Percentiles rank a stretch among this genome's conserved stretches.
Conservation (phyloP, 2,329 filamentous ascomycete genomes). For the Blumeria hordei region DNA sequence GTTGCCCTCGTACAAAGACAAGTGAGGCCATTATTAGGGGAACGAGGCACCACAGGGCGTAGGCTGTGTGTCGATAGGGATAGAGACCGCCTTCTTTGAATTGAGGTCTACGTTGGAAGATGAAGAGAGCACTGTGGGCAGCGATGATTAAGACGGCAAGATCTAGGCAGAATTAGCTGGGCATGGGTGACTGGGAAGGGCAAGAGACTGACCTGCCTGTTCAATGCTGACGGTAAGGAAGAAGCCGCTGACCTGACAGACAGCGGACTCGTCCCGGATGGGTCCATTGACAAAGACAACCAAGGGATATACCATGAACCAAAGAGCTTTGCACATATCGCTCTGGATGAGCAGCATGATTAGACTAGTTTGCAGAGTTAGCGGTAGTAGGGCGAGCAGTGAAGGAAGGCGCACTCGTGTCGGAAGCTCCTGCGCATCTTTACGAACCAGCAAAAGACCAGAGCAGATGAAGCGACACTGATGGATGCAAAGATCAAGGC, state of each 20-base stretch:
- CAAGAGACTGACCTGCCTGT: constrained; percentile 25
- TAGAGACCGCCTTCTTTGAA: constrained; percentile 40
- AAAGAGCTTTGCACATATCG: constrained; percentile 45
- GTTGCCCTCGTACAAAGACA: constrained; percentile 31
- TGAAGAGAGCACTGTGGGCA: constrained; percentile 46
- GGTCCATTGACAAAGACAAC: constrained; percentile 28
- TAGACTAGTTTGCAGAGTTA: constrained; percentile 23
- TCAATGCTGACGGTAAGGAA: constrained; percentile 42
- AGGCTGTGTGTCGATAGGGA: constrained; percentile 36
- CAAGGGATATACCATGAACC: constrained; percentile 40
- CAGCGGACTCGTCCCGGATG: constrained; percentile 24
- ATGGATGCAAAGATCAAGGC: constrained; percentile 20
- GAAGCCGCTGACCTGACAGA: constrained; percentile 48
- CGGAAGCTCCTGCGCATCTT: constrained; percentile 52
- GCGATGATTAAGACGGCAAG: constrained; percentile 49
- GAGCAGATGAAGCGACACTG: constrained; percentile 30
- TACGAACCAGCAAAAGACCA: constrained; percentile 46
- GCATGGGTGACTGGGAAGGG: not conserved
- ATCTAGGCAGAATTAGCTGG: constrained; percentile 20
- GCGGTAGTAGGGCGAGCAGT: no score
- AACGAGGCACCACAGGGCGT: constrained; percentile 28
- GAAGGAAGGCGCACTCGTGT: constrained; percentile 32
- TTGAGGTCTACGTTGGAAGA: constrained; percentile 30
- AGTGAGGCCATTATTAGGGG: constrained; percentile 35
- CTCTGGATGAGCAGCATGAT: constrained; percentile 52